A percentile compares a stretch with the other conserved stretches of the same genome.
Conservation (phyloP, 352 stramenopile species). For the Globisporangium carolinianum region DNA sequence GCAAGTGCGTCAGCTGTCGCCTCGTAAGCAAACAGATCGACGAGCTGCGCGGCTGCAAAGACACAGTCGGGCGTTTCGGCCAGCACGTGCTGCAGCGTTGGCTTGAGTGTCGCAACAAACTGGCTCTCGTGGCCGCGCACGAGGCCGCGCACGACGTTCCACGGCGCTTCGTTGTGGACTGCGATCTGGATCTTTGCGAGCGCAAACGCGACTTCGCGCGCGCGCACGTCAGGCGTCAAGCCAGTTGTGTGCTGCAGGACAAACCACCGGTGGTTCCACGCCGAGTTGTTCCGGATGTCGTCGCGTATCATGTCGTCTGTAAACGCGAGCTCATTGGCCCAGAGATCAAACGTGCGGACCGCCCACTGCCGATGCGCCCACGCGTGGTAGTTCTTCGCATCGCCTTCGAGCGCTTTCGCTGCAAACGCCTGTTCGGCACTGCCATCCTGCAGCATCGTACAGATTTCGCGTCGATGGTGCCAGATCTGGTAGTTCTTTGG, state of each 20-base stretch:
- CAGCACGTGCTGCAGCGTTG: conserved; percentile 35
- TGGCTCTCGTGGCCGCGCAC: conserved; percentile 39
- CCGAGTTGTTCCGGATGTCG: conserved; percentile 97
- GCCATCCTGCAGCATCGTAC: conserved; percentile 73
- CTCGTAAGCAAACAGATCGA: conserved; percentile 64
- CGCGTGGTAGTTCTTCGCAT: conserved; percentile 99
- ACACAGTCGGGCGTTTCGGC: conserved; percentile 42
- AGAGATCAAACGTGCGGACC: conserved; percentile 83
- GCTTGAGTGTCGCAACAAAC: conserved; percentile 33
- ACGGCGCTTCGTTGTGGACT: conserved; percentile 88
- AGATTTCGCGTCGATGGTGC: conserved; percentile 95
- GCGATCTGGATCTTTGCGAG: conserved; percentile 57
- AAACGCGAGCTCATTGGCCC: conserved; percentile 90
- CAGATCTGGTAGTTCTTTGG: conserved; percentile 99
- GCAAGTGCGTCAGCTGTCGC: conserved; percentile 29
- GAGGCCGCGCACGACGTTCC: conserved; percentile 87
- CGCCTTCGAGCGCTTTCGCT: conserved; percentile 86
- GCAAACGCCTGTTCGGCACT: conserved; percentile 91
- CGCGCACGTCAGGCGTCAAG: conserved; percentile 26
- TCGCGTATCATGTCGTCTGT: conserved; percentile 82
- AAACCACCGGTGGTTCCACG: conserved; percentile 87
- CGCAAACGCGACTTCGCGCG: conserved; percentile 71
- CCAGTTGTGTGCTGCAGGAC: conserved; percentile 54
- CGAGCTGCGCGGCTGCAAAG: conserved; percentile 61
- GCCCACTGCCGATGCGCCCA: conserved; percentile 97